A percentile compares a stretch with the other conserved stretches of the same genome.
These are phyloP conservation scores for Xerocomellus dryophilus DNA, from an alignment of 768 basidiomycete species.

Conservation along the genomic window DNA sequence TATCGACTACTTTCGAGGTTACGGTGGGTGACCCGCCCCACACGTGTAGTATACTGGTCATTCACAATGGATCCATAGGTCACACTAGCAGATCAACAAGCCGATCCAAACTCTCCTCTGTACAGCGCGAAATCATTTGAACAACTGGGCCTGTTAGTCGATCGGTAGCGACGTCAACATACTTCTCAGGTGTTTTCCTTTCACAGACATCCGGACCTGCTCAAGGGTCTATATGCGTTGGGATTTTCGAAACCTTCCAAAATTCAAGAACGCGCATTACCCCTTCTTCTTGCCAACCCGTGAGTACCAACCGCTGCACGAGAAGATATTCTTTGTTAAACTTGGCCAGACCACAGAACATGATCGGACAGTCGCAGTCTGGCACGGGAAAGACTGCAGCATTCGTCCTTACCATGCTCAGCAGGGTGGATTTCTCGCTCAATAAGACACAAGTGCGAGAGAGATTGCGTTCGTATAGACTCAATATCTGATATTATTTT, in stretches of 20 bases:
- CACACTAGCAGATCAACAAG: slow-evolving; percentile 94
- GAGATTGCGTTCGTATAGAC: background rate
- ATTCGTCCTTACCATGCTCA: slow-evolving; percentile 96
- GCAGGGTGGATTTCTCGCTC: slow-evolving; percentile 80
- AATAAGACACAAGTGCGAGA: slow-evolving; percentile 75
- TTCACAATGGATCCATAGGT: slow-evolving; percentile 50
- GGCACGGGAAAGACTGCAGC: slow-evolving; percentile 99
- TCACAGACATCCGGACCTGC: slow-evolving; percentile 75
- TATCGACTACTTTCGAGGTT: slow-evolving; percentile 82
- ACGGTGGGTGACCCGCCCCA: slow-evolving; percentile 45
- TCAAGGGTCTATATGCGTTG: slow-evolving; percentile 93
- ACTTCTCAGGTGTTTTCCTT: slow-evolving; percentile 6
- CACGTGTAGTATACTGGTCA: background rate
- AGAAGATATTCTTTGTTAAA: background rate
- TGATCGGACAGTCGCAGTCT: slow-evolving; percentile 99
- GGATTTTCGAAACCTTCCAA: slow-evolving; percentile 98
- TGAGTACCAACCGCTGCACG: slow-evolving; percentile 37
- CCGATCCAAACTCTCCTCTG: slow-evolving; percentile 92
- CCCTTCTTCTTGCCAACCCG: slow-evolving; percentile 88
- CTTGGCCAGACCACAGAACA: slow-evolving; percentile 79
- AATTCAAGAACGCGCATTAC: slow-evolving; percentile 96
- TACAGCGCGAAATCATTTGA: slow-evolving; percentile 94
- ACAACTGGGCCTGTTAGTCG: slow-evolving; percentile 85
- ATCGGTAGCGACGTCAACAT: background rate
- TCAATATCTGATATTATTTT: slow-evolving; percentile 7